A percentile compares a stretch with the other conserved stretches of the same genome.
Conservation (phyloP, 352 stramenopile species). For the Phytophthora podocarpi region DNA sequence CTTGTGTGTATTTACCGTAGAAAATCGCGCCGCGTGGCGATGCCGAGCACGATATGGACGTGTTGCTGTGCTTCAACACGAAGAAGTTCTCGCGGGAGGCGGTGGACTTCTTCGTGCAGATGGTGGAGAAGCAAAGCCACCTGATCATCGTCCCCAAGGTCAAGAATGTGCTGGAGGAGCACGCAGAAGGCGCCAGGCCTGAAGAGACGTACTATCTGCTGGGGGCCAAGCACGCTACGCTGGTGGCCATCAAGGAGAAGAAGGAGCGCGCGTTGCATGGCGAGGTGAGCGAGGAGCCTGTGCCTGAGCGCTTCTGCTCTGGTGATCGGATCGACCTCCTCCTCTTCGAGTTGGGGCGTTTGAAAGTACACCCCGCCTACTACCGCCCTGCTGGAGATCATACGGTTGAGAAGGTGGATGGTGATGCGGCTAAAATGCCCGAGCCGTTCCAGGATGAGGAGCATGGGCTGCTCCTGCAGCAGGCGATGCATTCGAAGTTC, state of each 20-base stretch:
- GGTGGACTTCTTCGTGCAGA: constrained; percentile 73
- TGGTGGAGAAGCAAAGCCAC: constrained; percentile 66
- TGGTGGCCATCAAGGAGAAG: constrained; percentile 67
- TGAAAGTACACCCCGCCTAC: constrained; percentile 48
- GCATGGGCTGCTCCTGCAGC: constrained; percentile 67
- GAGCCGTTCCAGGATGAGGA: constrained; percentile 70
- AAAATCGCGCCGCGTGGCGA: constrained; percentile 58
- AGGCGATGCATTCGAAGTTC: constrained; percentile 69
- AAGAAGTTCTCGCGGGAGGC: constrained; percentile 54
- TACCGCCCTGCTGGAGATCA: constrained; percentile 6
- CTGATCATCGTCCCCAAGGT: constrained; percentile 56
- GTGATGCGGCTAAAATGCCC: constrained; percentile 35
- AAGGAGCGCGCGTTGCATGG: constrained; percentile 56
- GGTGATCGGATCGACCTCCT: constrained; percentile 80
- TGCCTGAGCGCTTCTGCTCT: constrained; percentile 58
- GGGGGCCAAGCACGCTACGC: constrained; percentile 47
- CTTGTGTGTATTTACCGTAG: constrained; percentile 36
- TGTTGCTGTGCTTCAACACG: constrained; percentile 76
- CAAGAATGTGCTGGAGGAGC: constrained; percentile 39
- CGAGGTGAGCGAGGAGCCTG: constrained; percentile 46
- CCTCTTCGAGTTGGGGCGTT: constrained; percentile 67
- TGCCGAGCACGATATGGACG: constrained; percentile 67
- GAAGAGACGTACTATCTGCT: constrained; percentile 60
- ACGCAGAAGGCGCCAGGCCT: constrained; percentile 19
- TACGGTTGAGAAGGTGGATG: constrained; percentile 2